Percentiles rank a stretch among this genome's conserved stretches.
Evolutionary conservation across 2,329 filamentous ascomycete genomes (phyloP).

Genomic region (Balansia obtecta): DNA sequence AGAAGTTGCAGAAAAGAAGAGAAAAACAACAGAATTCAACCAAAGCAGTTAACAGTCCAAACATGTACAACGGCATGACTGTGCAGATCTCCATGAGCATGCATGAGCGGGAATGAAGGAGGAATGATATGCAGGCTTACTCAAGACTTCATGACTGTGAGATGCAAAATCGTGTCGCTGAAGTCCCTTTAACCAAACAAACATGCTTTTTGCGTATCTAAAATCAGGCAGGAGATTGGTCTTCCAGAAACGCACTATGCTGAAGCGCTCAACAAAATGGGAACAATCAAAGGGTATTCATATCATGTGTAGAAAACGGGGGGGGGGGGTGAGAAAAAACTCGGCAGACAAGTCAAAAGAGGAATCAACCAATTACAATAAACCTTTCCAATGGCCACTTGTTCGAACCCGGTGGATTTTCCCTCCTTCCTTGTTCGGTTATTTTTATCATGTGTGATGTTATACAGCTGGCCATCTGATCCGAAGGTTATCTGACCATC

Average conservation of each 20-base stretch:
- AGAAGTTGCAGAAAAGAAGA: background rate
- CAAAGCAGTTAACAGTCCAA: constrained; percentile 2
- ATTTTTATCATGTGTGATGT: background rate
- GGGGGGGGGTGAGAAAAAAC: background rate
- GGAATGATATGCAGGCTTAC: background rate
- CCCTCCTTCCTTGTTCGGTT: too few species aligned
- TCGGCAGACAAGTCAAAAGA: background rate
- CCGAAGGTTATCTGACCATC: constrained; percentile 78
- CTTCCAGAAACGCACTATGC: constrained; percentile 9
- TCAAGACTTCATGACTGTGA: background rate
- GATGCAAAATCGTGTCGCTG: constrained; percentile 1
- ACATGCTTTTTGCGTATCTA: constrained; percentile 1
- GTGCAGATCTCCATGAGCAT: background rate
- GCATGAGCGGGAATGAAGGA: background rate
- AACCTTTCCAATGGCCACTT: too few species aligned
- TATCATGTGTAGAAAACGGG: constrained; percentile 1
- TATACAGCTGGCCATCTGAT: constrained; percentile 48
- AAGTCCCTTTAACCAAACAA: constrained; percentile 5
- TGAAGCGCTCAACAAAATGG: constrained; percentile 10
- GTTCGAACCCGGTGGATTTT: too few species aligned
- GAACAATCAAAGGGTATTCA: constrained; percentile 9
- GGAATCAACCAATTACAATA: too few species aligned
- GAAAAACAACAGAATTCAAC: background rate
- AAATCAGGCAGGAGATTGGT: background rate
- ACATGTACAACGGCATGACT: background rate